Evolutionary conservation across 495 filamentous ascomycete species (phyloP).

Genomic region (Hypoxylon trugodes): DNA sequence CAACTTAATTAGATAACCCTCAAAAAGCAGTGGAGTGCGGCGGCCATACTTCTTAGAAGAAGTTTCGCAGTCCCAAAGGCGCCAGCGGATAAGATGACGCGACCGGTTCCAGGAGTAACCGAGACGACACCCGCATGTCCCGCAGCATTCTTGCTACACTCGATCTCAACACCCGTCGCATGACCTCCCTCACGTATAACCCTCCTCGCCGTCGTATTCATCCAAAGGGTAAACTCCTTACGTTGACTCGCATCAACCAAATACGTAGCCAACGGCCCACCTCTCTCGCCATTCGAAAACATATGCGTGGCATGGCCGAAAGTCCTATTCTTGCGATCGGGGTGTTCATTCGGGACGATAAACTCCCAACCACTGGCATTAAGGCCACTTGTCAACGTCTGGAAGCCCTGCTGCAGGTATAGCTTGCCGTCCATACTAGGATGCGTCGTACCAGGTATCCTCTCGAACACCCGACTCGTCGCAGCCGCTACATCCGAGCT

Average conservation of each 20-base stretch:
- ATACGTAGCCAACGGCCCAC: constrained; percentile 71
- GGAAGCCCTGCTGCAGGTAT: constrained; percentile 68
- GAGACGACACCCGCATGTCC: constrained; percentile 61
- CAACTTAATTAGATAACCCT: background rate
- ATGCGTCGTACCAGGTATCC: constrained; percentile 68
- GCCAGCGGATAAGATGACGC: constrained; percentile 68
- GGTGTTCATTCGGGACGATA: constrained; percentile 63
- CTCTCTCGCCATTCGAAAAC: constrained; percentile 65
- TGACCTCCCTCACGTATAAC: constrained; percentile 63
- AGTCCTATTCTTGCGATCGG: constrained; percentile 65
- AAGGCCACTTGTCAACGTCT: constrained; percentile 59
- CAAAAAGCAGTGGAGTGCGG: background rate
- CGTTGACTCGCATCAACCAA: constrained; percentile 62
- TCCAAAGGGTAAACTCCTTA: constrained; percentile 67
- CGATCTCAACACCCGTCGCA: constrained; percentile 67
- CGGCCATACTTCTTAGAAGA: constrained; percentile 47
- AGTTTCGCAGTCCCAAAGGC: constrained; percentile 70
- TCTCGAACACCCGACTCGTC: constrained; percentile 64
- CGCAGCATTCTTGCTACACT: constrained; percentile 54
- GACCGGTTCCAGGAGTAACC: constrained; percentile 61
- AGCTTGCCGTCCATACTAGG: constrained; percentile 68
- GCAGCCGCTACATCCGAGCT: constrained; percentile 63
- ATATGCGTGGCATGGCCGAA: constrained; percentile 69
- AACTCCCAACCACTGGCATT: constrained; percentile 63
- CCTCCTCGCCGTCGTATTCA: constrained; percentile 65